These are phyloP conservation scores for Podosphaera fusca DNA, from an alignment of 2,329 filamentous ascomycete genomes.

Conservation along the genomic window DNA sequence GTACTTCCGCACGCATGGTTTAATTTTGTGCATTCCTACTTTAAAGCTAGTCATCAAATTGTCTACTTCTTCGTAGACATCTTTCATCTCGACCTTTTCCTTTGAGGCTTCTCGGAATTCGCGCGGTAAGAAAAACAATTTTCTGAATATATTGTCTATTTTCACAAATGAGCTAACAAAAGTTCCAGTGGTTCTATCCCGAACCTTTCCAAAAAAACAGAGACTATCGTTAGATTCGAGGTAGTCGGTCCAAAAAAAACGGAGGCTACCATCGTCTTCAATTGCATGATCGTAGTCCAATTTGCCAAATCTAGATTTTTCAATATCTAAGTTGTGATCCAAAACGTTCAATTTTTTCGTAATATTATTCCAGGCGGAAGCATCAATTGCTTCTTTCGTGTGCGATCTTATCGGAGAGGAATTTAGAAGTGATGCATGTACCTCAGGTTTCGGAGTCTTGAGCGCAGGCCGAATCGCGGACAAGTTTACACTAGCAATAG, in stretches of 20 bases:
- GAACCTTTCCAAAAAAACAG: constrained; percentile 87
- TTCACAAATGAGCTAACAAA: constrained; percentile 91
- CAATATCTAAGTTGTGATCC: constrained; percentile 45
- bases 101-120: constrained; percentile 45
- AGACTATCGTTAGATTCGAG: constrained; percentile 77
- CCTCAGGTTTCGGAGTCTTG: constrained; percentile 44
- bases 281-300: constrained; percentile 63
- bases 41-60: constrained; percentile 67
- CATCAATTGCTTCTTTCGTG: constrained; percentile 37
- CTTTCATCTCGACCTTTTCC: constrained; percentile 63
- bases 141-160: constrained; percentile 79
- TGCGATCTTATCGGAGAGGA: constrained; percentile 50
- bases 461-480: constrained; percentile 56
- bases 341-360: constrained; percentile 70
- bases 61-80: constrained; percentile 81
- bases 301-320: constrained; percentile 49
- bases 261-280: constrained; percentile 78
- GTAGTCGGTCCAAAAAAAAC: constrained; percentile 95
- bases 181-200: constrained; percentile 57
- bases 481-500: constrained; percentile 57
- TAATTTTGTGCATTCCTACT: constrained; percentile 83
- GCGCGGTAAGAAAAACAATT: constrained; percentile 79
- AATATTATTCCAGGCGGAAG: constrained; percentile 71
- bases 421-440: constrained; percentile 46
- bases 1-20: constrained; percentile 72